These are phyloP conservation scores for Sporisorium iseilematis-ciliati DNA, from an alignment of 1,284 basidiomycete species.

Conservation along the genomic window DNA sequence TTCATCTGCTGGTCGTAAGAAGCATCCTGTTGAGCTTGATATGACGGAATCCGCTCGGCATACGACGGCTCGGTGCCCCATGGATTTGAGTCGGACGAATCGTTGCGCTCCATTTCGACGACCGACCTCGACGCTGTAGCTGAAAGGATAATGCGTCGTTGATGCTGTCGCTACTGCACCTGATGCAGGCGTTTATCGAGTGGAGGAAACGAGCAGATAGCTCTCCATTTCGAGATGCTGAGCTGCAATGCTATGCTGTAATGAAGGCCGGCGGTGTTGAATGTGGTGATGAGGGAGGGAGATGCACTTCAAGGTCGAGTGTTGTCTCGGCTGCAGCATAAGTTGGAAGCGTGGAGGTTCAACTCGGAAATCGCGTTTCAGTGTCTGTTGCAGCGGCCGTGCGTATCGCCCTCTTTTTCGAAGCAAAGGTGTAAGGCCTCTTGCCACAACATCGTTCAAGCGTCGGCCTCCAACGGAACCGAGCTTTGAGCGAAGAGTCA, in stretches of 20 bases:
- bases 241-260: not conserved
- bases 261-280: not conserved
- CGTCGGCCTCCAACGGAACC: constrained; percentile 11
- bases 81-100: constrained; percentile 35
- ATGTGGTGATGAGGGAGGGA: not conserved
- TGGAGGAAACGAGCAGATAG: not conserved
- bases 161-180: not conserved
- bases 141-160: not conserved
- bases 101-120: constrained; percentile 25
- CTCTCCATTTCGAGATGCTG: constrained; percentile 4
- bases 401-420: not conserved
- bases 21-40: constrained; percentile 17
- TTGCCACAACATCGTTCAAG: not conserved
- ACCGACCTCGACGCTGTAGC: not conserved
- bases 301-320: not conserved
- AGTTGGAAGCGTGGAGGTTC: constrained; percentile 13
- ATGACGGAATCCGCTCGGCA: constrained; percentile 23
- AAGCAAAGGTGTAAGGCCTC: not conserved
- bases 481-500: constrained; percentile 1
- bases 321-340: constrained; percentile 3
- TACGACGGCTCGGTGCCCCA: constrained; percentile 41
- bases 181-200: not conserved
- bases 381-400: constrained; percentile 17
- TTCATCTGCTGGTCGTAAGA: constrained; percentile 32
- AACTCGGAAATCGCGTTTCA: not conserved